Percentiles rank a stretch among this genome's conserved stretches.
These are phyloP conservation scores for Aspergillus floridensis DNA, from an alignment of 2,329 filamentous ascomycete species.

Conservation along the genomic window DNA sequence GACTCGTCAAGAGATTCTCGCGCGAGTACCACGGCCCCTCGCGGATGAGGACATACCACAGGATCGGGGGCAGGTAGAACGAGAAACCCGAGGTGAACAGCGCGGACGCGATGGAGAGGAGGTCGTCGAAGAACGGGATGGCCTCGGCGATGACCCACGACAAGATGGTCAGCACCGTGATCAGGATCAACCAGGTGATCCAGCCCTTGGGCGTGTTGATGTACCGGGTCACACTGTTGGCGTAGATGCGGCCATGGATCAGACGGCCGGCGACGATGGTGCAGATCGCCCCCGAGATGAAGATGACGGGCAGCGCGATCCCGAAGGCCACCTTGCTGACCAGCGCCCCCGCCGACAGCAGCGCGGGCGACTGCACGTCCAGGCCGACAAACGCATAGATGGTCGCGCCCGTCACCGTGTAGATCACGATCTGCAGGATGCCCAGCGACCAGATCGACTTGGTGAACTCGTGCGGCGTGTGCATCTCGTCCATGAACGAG, in stretches of 20 bases:
- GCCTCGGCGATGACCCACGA: conserved; percentile 22
- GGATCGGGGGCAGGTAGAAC: conserved; percentile 61
- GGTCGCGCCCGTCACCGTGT: conserved; percentile 12
- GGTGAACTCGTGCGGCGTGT: conserved; percentile 8
- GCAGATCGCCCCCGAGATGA: conserved; percentile 22
- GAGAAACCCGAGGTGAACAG: conserved; percentile 86
- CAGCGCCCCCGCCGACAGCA: conserved; percentile 23
- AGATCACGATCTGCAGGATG: conserved; percentile 8
- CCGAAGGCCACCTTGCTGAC: conserved; percentile 9
- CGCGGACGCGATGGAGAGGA: conserved; percentile 46
- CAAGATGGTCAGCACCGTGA: conserved; percentile 15
- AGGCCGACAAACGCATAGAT: conserved; percentile 30
- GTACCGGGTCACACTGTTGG: conserved; percentile 14
- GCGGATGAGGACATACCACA: conserved; percentile 27
- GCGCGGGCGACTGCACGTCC: conserved; percentile 27
- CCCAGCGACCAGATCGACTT: conserved; percentile 12
- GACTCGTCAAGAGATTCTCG: neutral
- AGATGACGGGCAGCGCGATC: conserved; percentile 12
- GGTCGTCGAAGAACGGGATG: conserved; percentile 21
- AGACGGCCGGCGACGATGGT: conserved; percentile 20
- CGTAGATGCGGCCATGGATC: conserved; percentile 20
- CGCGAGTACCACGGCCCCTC: conserved; percentile 19
- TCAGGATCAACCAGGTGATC: conserved; percentile 18
- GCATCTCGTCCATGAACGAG: conserved; percentile 14
- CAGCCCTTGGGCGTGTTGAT: conserved; percentile 21